Evolutionary conservation across 2,329 filamentous ascomycete genomes (phyloP).

Genomic region (Fusarium heterosporum): DNA sequence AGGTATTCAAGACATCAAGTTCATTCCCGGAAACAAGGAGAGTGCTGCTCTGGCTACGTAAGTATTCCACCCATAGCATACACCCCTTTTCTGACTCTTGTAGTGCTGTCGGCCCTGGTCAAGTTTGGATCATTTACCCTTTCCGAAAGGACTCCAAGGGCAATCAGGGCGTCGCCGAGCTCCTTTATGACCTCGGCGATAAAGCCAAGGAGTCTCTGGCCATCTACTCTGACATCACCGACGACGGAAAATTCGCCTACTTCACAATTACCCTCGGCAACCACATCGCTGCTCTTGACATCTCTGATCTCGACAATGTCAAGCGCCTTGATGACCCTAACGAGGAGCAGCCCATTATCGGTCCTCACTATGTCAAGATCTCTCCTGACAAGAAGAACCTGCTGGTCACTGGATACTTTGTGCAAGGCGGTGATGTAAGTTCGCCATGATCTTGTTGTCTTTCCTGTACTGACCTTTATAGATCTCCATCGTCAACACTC

Average conservation of each 20-base stretch:
- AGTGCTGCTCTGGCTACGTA: conserved; percentile 67
- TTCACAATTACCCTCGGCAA: conserved; percentile 71
- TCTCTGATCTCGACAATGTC: conserved; percentile 66
- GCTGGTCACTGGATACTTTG: conserved; percentile 74
- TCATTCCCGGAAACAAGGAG: conserved; percentile 70
- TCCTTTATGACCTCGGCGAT: conserved; percentile 68
- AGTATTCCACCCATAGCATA: too few relatives aligned
- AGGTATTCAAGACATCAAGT: conserved; percentile 74
- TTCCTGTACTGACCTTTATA: background rate
- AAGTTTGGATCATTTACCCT: conserved; percentile 75
- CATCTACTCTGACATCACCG: conserved; percentile 70
- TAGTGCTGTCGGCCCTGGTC: conserved; percentile 65
- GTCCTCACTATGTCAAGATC: conserved; percentile 73
- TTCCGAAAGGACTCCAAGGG: conserved; percentile 66
- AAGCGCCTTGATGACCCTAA: conserved; percentile 71
- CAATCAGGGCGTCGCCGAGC: conserved; percentile 67
- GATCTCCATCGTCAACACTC: conserved; percentile 70
- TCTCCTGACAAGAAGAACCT: conserved; percentile 73
- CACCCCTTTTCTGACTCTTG: too few relatives aligned
- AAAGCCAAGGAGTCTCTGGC: conserved; percentile 67
- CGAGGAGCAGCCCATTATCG: conserved; percentile 68
- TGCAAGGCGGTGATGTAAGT: conserved; percentile 66
- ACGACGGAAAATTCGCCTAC: conserved; percentile 69
- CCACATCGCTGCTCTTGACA: conserved; percentile 58
- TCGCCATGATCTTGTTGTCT: too few relatives aligned